Evolutionary conservation across 129 eudicot genomes (phyloP).

Genomic region (Flaveria robusta): DNA sequence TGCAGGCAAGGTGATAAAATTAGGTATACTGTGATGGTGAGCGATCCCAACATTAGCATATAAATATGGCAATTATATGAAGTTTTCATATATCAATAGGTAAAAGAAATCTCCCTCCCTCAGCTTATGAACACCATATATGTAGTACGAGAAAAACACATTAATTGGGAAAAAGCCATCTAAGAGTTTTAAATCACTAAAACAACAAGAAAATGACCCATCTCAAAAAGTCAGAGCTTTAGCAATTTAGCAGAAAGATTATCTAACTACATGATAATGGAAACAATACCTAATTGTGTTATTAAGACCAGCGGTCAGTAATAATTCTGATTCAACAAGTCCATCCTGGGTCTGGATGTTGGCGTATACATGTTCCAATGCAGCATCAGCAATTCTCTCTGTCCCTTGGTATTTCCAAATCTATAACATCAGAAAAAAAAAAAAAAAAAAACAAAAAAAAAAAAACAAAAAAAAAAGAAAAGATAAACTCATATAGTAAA

Average conservation of each 20-base stretch:
- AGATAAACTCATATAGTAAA: too few species aligned
- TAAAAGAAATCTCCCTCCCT: too few species aligned
- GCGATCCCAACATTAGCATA: too few species aligned
- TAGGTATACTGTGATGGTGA: too few species aligned
- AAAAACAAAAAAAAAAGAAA: slow-evolving; percentile 22
- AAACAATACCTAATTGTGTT: slow-evolving; percentile 56
- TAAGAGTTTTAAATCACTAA: neutral
- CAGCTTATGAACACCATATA: too few species aligned
- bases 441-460: slow-evolving; percentile 13
- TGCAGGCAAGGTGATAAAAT: too few species aligned
- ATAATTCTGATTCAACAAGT: slow-evolving; percentile 44
- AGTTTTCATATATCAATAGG: too few species aligned
- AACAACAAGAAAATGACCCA: neutral
- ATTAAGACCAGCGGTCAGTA: slow-evolving; percentile 59
- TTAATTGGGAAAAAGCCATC: neutral
- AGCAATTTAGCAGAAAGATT: neutral
- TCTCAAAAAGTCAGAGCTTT: neutral
- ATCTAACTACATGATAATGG: neutral
- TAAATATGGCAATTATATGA: too few species aligned
- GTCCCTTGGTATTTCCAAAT: slow-evolving; percentile 71
- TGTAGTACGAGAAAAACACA: too few species aligned
- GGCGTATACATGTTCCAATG: slow-evolving; percentile 51
- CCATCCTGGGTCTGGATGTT: slow-evolving; percentile 61
- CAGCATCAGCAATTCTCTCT: slow-evolving; percentile 47
- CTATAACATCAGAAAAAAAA: slow-evolving; percentile 37